Percentiles rank a stretch among this genome's conserved stretches.
Evolutionary conservation across 2,329 filamentous ascomycete genomes (phyloP).

Genomic region (Magnaporthiopsis poae): DNA sequence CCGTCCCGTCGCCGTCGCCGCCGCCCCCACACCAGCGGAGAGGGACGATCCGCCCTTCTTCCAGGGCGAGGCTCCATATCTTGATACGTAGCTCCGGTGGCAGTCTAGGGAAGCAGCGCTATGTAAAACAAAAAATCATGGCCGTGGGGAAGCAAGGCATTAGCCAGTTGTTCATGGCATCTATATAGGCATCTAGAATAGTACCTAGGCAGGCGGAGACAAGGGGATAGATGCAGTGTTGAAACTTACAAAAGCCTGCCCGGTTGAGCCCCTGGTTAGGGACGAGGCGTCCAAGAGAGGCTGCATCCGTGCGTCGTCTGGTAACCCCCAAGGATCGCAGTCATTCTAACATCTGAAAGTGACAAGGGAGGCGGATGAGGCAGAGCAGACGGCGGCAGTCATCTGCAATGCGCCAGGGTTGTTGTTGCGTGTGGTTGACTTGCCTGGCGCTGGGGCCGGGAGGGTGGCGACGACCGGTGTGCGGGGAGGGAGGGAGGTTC

Average conservation of each 20-base stretch:
- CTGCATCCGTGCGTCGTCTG: background rate
- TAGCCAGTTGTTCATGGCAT: background rate
- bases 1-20: background rate
- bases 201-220: background rate
- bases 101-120: conserved; percentile 34
- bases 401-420: background rate
- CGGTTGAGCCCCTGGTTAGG: background rate
- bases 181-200: background rate
- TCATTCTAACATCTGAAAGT: background rate
- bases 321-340: background rate
- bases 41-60: conserved; percentile 32
- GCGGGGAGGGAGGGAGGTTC: too few relatives aligned
- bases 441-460: background rate
- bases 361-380: background rate
- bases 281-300: background rate
- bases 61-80: conserved; percentile 37
- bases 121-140: background rate
- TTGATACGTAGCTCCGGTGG: conserved; percentile 37
- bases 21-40: conserved; percentile 23
- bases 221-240: background rate
- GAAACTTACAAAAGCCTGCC: background rate
- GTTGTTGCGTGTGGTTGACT: background rate
- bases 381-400: background rate
- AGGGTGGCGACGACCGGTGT: background rate
- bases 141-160: too few relatives aligned